phyloP scores from a whole-genome alignment of 495 filamentous ascomycete species.

The Xylaria grammica region DNA sequence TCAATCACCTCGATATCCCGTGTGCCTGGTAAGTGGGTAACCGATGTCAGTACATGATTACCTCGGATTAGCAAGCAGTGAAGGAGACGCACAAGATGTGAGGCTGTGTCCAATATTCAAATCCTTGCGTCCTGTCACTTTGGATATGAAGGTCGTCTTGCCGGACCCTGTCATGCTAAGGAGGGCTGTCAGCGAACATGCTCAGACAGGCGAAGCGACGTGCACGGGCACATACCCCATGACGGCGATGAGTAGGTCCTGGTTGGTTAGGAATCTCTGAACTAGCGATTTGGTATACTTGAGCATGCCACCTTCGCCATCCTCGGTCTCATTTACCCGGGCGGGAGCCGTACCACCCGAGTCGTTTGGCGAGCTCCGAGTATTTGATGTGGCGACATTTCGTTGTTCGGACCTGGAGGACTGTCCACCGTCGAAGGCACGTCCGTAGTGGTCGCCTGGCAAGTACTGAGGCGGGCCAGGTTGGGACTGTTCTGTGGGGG shows the following conservation, averaged over 20 bases:
- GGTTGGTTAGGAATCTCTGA: slow-evolving; percentile 5
- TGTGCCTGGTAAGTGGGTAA: slow-evolving; percentile 23
- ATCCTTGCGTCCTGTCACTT: slow-evolving; percentile 32
- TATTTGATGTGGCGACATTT: not conserved
- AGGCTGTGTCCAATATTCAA: slow-evolving; percentile 37
- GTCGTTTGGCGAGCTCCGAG: not conserved
- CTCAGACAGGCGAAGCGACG: not conserved
- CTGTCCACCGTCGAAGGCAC: not conserved
- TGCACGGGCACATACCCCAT: slow-evolving; percentile 30
- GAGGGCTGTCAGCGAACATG: not conserved
- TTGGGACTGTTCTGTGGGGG: slow-evolving; percentile 1
- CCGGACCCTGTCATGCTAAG: slow-evolving; percentile 45
- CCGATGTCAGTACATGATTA: not conserved
- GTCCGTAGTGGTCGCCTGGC: slow-evolving; percentile 3
- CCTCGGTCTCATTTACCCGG: not conserved
- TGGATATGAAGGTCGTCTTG: slow-evolving; percentile 50
- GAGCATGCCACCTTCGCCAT: not conserved
- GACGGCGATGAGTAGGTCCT: slow-evolving; percentile 32
- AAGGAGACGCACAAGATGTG: slow-evolving; percentile 34
- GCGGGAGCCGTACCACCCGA: not conserved
- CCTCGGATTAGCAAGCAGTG: not conserved
- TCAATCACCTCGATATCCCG: slow-evolving; percentile 30
- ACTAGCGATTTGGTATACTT: slow-evolving; percentile 16
- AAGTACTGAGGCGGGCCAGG: not conserved
- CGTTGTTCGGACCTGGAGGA: not conserved